These are phyloP conservation scores for Fusarium temperatum DNA, from an alignment of 2,329 filamentous ascomycete species.

Conservation along the genomic window DNA sequence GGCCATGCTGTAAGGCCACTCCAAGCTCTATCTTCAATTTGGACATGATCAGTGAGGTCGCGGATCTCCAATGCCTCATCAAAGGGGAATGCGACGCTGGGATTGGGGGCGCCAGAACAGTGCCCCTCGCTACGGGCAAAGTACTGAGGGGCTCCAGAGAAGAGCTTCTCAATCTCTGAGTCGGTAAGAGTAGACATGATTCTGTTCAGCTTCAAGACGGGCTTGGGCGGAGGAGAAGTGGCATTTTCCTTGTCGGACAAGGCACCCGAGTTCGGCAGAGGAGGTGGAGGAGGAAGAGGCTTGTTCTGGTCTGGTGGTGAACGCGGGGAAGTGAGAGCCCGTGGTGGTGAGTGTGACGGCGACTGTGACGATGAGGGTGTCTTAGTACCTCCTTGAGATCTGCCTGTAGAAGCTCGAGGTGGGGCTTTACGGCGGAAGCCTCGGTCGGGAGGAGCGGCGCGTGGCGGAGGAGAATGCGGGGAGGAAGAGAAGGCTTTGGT, in stretches of 20 bases:
- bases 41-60: slow-evolving; percentile 71
- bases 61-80: slow-evolving; percentile 68
- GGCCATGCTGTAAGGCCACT: slow-evolving; percentile 70
- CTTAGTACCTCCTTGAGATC: slow-evolving; percentile 24
- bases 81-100: slow-evolving; percentile 74
- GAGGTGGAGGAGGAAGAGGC: slow-evolving; percentile 64
- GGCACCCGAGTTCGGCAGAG: slow-evolving; percentile 56
- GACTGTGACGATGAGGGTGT: slow-evolving; percentile 36
- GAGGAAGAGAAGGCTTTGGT: slow-evolving; percentile 14
- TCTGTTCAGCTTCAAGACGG: slow-evolving; percentile 61
- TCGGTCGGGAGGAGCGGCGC: slow-evolving; percentile 39
- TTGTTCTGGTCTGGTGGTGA: slow-evolving; percentile 62
- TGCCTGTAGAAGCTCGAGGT: slow-evolving; percentile 28
- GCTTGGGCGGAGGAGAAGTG: slow-evolving; percentile 47
- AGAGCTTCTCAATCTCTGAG: slow-evolving; percentile 72
- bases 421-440: slow-evolving; percentile 38
- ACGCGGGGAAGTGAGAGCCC: slow-evolving; percentile 46
- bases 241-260: slow-evolving; percentile 40
- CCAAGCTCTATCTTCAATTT: slow-evolving; percentile 72
- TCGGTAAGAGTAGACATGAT: slow-evolving; percentile 69
- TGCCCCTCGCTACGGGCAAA: slow-evolving; percentile 69
- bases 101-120: slow-evolving; percentile 67
- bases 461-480: slow-evolving; percentile 42
- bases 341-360: slow-evolving; percentile 37
- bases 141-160: slow-evolving; percentile 80